Percentiles rank a stretch among this genome's conserved stretches.
Conservation (phyloP, 108 stramenopile species). For the Conticribra guillardii region DNA sequence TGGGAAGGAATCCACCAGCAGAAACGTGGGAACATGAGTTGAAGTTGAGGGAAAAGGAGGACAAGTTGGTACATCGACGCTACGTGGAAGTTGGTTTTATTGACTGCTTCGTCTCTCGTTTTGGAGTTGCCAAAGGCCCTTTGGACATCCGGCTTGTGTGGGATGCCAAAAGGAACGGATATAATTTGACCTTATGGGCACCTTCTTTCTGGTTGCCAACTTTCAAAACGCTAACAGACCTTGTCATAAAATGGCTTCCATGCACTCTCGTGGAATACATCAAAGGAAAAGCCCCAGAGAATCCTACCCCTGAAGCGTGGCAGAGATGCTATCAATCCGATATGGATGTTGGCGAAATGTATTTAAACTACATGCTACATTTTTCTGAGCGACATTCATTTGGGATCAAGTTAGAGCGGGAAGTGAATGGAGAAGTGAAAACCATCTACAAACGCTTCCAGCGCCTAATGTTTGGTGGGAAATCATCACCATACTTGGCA, state of each 20-base stretch:
- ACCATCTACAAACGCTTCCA: background rate
- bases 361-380: too few relatives aligned
- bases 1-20: constrained; percentile 9
- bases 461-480: constrained; percentile 34
- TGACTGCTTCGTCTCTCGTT: constrained; percentile 5
- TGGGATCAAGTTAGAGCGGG: constrained; percentile 3
- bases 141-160: constrained; percentile 53
- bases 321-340: background rate
- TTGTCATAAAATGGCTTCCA: constrained; percentile 10
- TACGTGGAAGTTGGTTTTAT: constrained; percentile 16
- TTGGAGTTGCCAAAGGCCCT: constrained; percentile 34
- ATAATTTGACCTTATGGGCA: constrained; percentile 33
- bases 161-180: constrained; percentile 43
- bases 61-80: background rate
- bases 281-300: background rate
- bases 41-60: constrained; percentile 5
- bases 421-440: background rate
- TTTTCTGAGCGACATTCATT: too few relatives aligned
- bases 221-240: constrained; percentile 16
- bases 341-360: too few relatives aligned
- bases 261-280: constrained; percentile 11
- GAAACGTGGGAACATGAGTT: background rate
- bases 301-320: background rate
- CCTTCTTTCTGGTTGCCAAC: constrained; percentile 47
- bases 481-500: constrained; percentile 24